These are phyloP conservation scores for Lepiota brunneoincarnata DNA, from an alignment of 768 basidiomycete genomes.

Conservation along the genomic window DNA sequence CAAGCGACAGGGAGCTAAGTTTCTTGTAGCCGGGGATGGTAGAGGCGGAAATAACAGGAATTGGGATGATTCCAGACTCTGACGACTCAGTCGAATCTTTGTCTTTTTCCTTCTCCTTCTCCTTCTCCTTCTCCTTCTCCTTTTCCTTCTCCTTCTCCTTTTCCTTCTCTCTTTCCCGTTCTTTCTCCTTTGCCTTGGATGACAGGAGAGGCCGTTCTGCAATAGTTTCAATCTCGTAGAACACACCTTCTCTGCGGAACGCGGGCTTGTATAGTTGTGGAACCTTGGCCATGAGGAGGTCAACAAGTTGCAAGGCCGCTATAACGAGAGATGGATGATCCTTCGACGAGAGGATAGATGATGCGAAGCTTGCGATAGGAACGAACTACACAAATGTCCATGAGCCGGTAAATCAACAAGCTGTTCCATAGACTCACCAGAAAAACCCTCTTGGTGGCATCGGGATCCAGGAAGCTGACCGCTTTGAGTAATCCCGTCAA, in stretches of 20 bases:
- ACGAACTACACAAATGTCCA: constrained; percentile 59
- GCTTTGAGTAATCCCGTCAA: constrained; percentile 88
- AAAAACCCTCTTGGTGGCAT: constrained; percentile 73
- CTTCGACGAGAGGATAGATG: constrained; percentile 88
- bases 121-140: constrained; percentile 46
- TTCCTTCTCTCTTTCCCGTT: constrained; percentile 20
- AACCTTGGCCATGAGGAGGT: constrained; percentile 82
- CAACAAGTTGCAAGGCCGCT: constrained; percentile 89
- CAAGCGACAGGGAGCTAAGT: constrained; percentile 61
- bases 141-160: constrained; percentile 21
- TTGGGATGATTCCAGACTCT: constrained; percentile 20
- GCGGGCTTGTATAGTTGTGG: constrained; percentile 82
- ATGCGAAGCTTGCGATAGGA: constrained; percentile 92
- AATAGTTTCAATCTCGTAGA: constrained; percentile 87
- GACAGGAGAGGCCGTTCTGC: constrained; percentile 60
- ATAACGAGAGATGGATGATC: constrained; percentile 88
- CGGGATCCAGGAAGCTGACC: constrained; percentile 80
- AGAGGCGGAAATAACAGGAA: constrained; percentile 36
- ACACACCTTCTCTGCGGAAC: constrained; percentile 93
- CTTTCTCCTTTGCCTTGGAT: constrained; percentile 49
- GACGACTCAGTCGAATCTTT: constrained; percentile 8
- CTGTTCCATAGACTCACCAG: constrained; percentile 47
- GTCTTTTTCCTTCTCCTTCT: constrained; percentile 18
- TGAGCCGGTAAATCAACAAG: constrained; percentile 3
- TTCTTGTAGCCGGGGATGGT: constrained; percentile 68